phyloP scores from a whole-genome alignment of 306 rosid genomes.

The Fragaria ananassa region DNA sequence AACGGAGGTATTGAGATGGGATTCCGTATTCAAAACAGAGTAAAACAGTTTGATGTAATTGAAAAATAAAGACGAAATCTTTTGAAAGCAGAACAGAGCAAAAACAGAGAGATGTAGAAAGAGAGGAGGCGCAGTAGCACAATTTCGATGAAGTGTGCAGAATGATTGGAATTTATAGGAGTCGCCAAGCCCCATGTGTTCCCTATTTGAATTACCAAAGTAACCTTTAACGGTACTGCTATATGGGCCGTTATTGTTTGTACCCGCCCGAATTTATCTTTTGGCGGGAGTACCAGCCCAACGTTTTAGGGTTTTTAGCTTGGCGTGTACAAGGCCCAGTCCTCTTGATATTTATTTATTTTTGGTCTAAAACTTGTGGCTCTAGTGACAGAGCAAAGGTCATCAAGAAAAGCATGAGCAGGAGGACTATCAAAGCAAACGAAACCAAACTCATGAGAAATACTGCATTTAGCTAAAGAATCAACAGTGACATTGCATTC shows the following conservation, averaged over 20 bases:
- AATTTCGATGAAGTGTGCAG: background rate
- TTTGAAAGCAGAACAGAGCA: background rate
- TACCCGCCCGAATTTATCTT: background rate
- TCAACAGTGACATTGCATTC: too few species aligned
- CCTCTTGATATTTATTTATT: background rate
- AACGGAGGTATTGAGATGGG: slow-evolving; percentile 30
- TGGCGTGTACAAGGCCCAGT: background rate
- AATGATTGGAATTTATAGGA: background rate
- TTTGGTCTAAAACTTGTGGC: too few species aligned
- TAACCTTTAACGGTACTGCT: background rate
- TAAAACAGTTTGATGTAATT: background rate
- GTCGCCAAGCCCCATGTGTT: background rate
- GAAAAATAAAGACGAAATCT: background rate
- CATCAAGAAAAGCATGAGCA: too few species aligned
- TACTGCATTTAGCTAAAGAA: too few species aligned
- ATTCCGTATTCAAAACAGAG: too few species aligned
- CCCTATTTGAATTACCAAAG: background rate
- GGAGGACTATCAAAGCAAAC: too few species aligned
- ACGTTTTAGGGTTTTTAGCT: background rate
- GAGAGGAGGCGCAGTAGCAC: background rate
- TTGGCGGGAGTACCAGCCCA: background rate
- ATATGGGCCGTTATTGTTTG: background rate
- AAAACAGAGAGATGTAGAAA: background rate
- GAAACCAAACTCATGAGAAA: too few species aligned
- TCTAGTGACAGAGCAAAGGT: too few species aligned